Evolutionary conservation across 495 filamentous ascomycete genomes (phyloP), one percentile per base, ranked within the genome.

Genomic region (Podospora tetraspora): DNA sequence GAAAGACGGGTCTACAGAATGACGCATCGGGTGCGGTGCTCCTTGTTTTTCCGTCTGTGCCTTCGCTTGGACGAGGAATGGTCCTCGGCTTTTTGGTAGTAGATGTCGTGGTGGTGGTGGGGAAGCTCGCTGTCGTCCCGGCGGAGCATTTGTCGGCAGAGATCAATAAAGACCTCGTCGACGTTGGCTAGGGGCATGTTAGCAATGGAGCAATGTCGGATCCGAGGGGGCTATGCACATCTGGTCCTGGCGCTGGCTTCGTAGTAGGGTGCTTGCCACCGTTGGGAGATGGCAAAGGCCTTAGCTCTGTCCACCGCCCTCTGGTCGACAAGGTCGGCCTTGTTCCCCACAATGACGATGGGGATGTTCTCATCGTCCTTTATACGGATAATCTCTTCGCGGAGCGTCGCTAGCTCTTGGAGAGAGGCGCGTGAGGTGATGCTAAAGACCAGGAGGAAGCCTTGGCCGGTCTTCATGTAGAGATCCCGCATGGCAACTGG

Each of bases 401-500:
- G 90, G 62, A 99, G 86, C 73, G 93, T 91, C 69, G 87, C 84
- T 23, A 99, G 88, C 76, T 99, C 95, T 73, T 88, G 86, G 27
- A 99, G 84, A 61, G 92, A 96, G 72, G 89, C 89, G 74, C 87
- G 84, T 73, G 91, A 95, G 32, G 94, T 97, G 75, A 98, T 99
- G 74, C 92, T 96, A 83, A 98, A 99, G 70, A 98, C 95, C 64
- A 99, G 86, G 66, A 99, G 88, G 79, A 99, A 99, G 3, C 96
- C 95, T 84, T 99, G 95, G 69, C 94, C 92, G 73, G 89, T 86
- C 75, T 97, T 97, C 92, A 99, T 97, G 80, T 97, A 97, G 61
- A 97, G 85, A 79, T 98, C 94, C 79, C 93, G 89, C 81, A 85
- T 84, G 64, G 80, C 82, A 72, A 85, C 82, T 83, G 68, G 29